Evolutionary conservation across 768 basidiomycete genomes (phyloP), one percentile per base, ranked within the genome.

Genomic region (Coprinopsis strossmayeri): DNA sequence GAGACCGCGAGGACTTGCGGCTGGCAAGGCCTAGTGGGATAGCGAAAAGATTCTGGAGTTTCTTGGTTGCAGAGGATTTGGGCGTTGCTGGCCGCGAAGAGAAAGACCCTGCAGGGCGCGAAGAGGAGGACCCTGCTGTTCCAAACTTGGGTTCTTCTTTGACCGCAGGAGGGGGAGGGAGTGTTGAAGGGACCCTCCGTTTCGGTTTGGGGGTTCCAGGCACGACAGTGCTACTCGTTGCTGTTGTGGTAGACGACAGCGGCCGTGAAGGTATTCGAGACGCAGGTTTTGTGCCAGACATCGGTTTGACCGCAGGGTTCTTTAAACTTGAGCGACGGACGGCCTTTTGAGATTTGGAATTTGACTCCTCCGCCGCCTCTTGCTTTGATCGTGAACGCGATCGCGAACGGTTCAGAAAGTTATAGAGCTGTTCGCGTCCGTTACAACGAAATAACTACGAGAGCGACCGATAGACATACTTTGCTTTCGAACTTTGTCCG

Each of bases 231-330:
- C 76, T 71, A 56, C 77, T 77, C 1, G 83, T 83, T 1, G 77
- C 74, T 15, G 77, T 77, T 0, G 83, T 83, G 0, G 77, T 80
- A 18, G 79, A 76, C 2, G 84, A 85, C 20, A 87, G 65, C 2
- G 85, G 85, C 4, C 84, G 76, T 18, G 78, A 81, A 51, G 69
- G 68, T 49, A 75, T 51, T 49, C 81, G 74, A 3, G 74, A 66
- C 21, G 68, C 55, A 1, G 79, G 77, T 57, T 77, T 77, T 40
- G 48, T 34, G 62, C 58, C 18, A 9, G 24, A 51, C 53, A 48
- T 55, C 43, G 40, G 55, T 5, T 17, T 45, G n/a, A 7, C 18
- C n/a, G 25, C n/a, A 4, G 43, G 7, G 18, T 26, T 27, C 25
- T 32, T 32, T 3, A 45, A 3, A 20, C 43, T 45, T n/a, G 28